A percentile compares a stretch with the other conserved stretches of the same genome.
Conservation (phyloP, 2,329 filamentous ascomycete species). For the Dothidotthia symphoricarpi region DNA sequence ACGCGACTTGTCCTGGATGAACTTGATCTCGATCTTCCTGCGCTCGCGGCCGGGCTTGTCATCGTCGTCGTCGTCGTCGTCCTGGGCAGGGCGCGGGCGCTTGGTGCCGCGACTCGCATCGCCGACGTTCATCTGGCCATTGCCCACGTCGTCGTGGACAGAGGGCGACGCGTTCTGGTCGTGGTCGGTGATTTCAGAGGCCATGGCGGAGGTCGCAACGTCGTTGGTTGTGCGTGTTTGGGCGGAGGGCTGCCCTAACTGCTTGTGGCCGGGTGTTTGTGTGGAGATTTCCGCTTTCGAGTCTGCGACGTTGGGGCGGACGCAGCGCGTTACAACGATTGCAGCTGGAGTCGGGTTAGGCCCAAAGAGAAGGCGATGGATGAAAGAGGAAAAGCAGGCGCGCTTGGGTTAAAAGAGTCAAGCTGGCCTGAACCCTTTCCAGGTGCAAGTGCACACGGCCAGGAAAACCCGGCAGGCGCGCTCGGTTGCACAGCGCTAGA, state of each 20-base stretch:
- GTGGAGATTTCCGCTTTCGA: slow-evolving; percentile 39
- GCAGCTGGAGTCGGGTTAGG: slow-evolving; percentile 34
- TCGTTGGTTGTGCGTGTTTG: slow-evolving; percentile 38
- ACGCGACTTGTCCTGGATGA: slow-evolving; percentile 99
- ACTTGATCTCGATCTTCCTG: slow-evolving; percentile 99
- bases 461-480: slow-evolving; percentile 31
- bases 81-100: slow-evolving; percentile 75
- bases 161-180: slow-evolving; percentile 52
- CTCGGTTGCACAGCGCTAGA: slow-evolving; percentile 33
- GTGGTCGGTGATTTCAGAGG: slow-evolving; percentile 52
- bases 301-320: slow-evolving; percentile 20
- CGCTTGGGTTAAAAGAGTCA: slow-evolving; percentile 39
- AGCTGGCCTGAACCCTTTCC: slow-evolving; percentile 37
- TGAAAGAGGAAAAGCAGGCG: slow-evolving; percentile 41
- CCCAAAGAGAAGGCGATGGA: slow-evolving; percentile 31
- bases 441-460: slow-evolving; percentile 39
- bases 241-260: slow-evolving; percentile 40
- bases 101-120: slow-evolving; percentile 80
- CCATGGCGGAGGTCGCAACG: slow-evolving; percentile 38
- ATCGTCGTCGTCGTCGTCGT: slow-evolving; percentile 96
- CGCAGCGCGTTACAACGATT: slow-evolving; percentile 32
- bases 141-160: slow-evolving; percentile 52
- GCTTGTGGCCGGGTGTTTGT: slow-evolving; percentile 38
- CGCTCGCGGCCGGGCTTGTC: slow-evolving; percentile 97
- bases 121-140: slow-evolving; percentile 51